Base-by-base conservation (phyloP, 495 filamentous ascomycete species). In the Aspergillus sclerotioniger region DNA sequence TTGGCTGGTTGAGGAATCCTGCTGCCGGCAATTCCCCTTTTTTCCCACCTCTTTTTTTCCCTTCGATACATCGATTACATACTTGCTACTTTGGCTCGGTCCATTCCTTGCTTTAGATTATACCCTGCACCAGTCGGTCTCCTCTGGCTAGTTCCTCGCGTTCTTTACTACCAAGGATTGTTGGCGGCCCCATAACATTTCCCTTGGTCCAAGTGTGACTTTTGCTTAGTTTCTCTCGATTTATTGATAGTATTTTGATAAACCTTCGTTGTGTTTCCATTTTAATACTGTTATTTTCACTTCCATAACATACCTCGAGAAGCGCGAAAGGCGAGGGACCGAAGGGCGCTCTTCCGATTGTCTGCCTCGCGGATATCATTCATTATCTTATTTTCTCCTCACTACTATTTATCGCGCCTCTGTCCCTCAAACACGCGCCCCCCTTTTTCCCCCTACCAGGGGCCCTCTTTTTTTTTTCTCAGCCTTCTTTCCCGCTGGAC, bases 31-130 rank as follows among this genome's bases (percentile, higher is more conserved):
- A 41, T 58, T 45, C 13, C 51, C 31, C 32, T 58, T 39, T 53
- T 54, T 53, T 49, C 46, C 12, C 46, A 55, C 45, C 45, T 54
- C 60, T 53, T 53, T 62, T 43, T 45, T 55, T 58, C 54, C 58
- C 51, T 53, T 56, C 52, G 32, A 56, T 65, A 46, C 48, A 52
- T 32, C 47, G 25, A 31, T 50, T 25, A 50, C 47, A 12, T 41
- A 41, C 37, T 41, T 41, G 37, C 37, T 41, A n/a, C 37, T 41
- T 47, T 50, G 54, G 29, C 28, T 41, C 56, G 25, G 37, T 31
- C 57, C 64, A 63, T 64, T 67, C 67, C 66, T 69, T 68, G 57
- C 64, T 67, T 67, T 71, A 62, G 60, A 68, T 68, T 33, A 51
- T 51, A 32, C 17, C 31, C 55, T 43, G 47, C 31, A 10, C 17